Evolutionary conservation across 306 rosid species (phyloP), one percentile per base, ranked within the genome.

Genomic region (Rosa chinensis): DNA sequence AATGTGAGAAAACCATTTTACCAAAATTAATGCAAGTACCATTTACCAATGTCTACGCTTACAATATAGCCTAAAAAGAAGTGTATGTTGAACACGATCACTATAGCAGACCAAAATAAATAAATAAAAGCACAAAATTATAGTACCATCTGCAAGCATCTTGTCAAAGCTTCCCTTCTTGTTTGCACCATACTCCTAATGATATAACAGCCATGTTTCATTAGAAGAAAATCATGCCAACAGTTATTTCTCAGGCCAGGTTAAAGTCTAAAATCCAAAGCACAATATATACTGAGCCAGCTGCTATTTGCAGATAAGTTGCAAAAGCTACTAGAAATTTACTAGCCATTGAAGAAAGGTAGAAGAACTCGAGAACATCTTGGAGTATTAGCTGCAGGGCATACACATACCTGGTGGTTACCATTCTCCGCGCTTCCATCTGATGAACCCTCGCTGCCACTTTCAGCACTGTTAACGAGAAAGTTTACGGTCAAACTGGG

Each of bases 371-470:
- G 43, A 40, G 44, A 23, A 25, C 18, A 62, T 10, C 18, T 49
- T 53, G 12, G 40, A 70, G 50, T 76, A 78, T 45, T 49, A 69
- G 44, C 20, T 63, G 28, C 76, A 66, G 74, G 18, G 39, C 64
- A 52, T 12, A 70, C 35, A 50, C 79, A 39, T 83, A 93, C 99
- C 97, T 89, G 98, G 58, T 87, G 95, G 86, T 91, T 87, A 48
- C 80, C 79, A 82, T 91, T 88, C 81, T 95, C 99, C 44, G 93
- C 99, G 21, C 96, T 91, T 37, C 82, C 94, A 76, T 93, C 93
- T 43, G 99, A 95, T 73, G 96, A 91, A 70, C 88, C 98, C 86
- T 95, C 99, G 0, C 90, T 87, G 75, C 92, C 97, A 81, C 99
- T 95, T 71, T 93, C 99, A 50, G 58, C 96, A 85, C 99, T 95